Evolutionary conservation across 306 rosid species (phyloP), one percentile per base, ranked within the genome.

Genomic region (Fagus crenata): DNA sequence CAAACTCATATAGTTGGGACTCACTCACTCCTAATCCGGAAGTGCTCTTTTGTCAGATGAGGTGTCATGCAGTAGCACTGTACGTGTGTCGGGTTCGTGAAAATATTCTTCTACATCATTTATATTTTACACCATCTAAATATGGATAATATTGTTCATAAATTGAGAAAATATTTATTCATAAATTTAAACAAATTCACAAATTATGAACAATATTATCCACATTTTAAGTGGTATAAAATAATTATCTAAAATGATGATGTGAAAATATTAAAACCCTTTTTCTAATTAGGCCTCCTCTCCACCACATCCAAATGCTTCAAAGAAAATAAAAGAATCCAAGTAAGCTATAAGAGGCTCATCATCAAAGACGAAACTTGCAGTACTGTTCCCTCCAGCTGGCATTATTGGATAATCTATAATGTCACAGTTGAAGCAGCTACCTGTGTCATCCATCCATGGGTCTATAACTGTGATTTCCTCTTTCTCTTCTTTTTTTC

Each of bases 251-350:
- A 22, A 22, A 22, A 22, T 22, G 28, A 22, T 22, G 28, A 22
- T 22, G 28, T 22, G 28, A 22, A 22, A 22, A 22, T 22, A 22
- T 22, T 22, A 22, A 22, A 22, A 22, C 28, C 28, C 28, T 22
- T 22, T 22, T 22, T 22, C 28, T 22, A 22, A 22, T 22, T 22
- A 22, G 42, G 43, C 7, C 54, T 77, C 75, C 58, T 56, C 63
- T 53, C 80, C 78, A 7, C 22, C 64, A 43, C 75, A 71, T 73
- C 82, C 89, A 77, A 84, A 75, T 69, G 81, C 83, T 78, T 86
- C 89, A 7, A 85, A 71, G 67, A 85, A 67, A 65, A 79, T 39
- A 51, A 81, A 69, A 22, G 90, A 76, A 67, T 87, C 84, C 68
- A 80, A 67, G 69, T 55, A 77, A 5, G 79, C 61, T 31, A 83